phyloP scores from a whole-genome alignment of 257 asterid genomes.

The Jacaranda copaia region DNA sequence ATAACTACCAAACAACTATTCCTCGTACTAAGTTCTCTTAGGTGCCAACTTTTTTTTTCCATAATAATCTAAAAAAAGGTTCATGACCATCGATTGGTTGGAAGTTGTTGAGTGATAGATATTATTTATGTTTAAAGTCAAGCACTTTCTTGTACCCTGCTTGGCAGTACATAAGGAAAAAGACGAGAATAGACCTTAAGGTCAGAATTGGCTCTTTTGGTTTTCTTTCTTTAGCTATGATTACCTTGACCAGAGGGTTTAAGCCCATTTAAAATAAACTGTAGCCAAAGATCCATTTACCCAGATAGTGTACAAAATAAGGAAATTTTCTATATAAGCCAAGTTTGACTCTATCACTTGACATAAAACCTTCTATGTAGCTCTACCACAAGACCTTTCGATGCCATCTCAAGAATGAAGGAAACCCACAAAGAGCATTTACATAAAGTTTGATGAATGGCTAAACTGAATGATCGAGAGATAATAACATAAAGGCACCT shows the following conservation, averaged over 20 bases:
- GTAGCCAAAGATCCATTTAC: no score
- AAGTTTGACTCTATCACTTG: background rate
- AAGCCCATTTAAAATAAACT: no score
- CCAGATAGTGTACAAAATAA: background rate
- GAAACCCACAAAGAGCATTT: background rate
- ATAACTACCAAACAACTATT: background rate
- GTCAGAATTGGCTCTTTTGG: background rate
- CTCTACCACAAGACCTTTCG: background rate
- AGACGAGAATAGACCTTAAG: constrained; percentile 8
- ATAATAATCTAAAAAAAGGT: background rate
- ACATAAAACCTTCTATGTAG: background rate
- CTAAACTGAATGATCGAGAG: background rate
- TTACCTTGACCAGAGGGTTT: no score
- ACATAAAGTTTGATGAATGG: background rate
- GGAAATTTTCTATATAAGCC: background rate
- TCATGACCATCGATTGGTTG: background rate
- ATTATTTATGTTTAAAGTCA: constrained; percentile 12
- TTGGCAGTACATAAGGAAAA: constrained; percentile 7
- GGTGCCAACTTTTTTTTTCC: background rate
- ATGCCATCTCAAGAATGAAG: background rate
- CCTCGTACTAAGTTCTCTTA: background rate
- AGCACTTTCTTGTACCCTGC: background rate
- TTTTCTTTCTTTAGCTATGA: no score
- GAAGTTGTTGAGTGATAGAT: background rate
- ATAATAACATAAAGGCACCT: no score